Evolutionary conservation across 2,329 filamentous ascomycete species (phyloP), one percentile per base, ranked within the genome.

Genomic region (Scedosporium apiospermum): DNA sequence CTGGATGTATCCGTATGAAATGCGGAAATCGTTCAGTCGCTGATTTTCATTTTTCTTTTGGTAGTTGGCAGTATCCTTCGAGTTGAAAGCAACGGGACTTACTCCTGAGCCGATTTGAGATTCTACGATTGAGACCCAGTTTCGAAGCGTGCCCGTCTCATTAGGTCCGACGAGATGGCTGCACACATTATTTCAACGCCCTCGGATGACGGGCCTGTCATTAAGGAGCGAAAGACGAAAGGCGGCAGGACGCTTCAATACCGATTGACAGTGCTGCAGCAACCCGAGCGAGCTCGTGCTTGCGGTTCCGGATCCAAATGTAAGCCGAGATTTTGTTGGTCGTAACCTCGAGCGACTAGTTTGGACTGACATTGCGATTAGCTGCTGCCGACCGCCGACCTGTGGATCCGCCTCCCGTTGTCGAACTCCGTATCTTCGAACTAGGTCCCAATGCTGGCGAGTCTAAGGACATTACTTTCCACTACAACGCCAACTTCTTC

Each of bases 401-500:
- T 21, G 93, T 97, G 65, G 93, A 97, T 74, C 93, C 90, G 65
- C 95, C 95, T 2, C 95, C 95, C 0, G 95, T 99, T 62, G 91
- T 98, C 46, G 91, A 96, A 75, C 80, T 99, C 65, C 88, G 88
- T 67, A 89, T 98, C 66, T 91, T 87, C 69, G 90, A 96, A 71
- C 57, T 66, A 21, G 90, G 88, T 42, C 76, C 80, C 41, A 78
- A 86, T 27, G 80, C 86, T 26, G 80, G 84, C 58, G 76, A 80
- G 60, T 82, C 83, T 62, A 81, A 82, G 71, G 89, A 92, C 65
- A 85, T 92, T 70, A 98, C 95, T 1, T 96, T 96, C 70, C 84
- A 86, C 64, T 96, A 97, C 79, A 93, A 96, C 71, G 93, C 93
- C 71, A 96, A 96, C 76, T 98, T 98, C 83, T 98, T 99, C 77